Evolutionary conservation across 2,329 filamentous ascomycete species (phyloP), one percentile per base, ranked within the genome.

Genomic region (Trichoderma sp.): DNA sequence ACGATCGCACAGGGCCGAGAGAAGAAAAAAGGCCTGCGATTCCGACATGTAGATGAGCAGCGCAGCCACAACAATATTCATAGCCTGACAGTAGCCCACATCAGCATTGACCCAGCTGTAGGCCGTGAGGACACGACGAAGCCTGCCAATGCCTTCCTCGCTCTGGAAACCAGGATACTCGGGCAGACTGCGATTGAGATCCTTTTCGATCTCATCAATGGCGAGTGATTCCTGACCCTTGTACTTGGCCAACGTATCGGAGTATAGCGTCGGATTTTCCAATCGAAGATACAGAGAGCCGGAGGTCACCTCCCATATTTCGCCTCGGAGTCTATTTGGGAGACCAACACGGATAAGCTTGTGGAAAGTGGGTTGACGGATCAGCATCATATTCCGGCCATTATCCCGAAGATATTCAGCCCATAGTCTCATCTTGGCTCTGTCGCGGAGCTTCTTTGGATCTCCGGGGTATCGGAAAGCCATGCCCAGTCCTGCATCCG

Each of bases 1-100:
- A 58, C 95, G 91, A 78, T 98, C 95, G 82, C 96, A 99, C 19
- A 99, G 85, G 1, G 95, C 87, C 1, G 94, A 97, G 55, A 99
- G 87, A 8, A 97, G 85, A 79, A 96, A 99, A 81, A 98, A 99
- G 1, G 96, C 96, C 81, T 99, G 96, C 0, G 91, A 81, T 81
- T 99, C 96, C 10, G 94, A 98, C 89, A 97, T 97, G 83, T 98
- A 98, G 84, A 99, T 99, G 74, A 99, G 86, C 69, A 99, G 83
- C n/a, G 96, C 96, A 21, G 96, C 96, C 67, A 97, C 95, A 40
- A 99, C 96, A 74, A 99, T 99, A 80, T 99, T 99, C 96, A 99
- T 99, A 71, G 96, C 96, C 81, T 99, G 96, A 79, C 96, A 99
- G 81, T 99, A 99, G 73, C 96, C 96, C 68, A 99, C 94, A 73